phyloP scores from a whole-genome alignment of 2,329 filamentous ascomycete genomes.

The Grosmannia clavigera region DNA sequence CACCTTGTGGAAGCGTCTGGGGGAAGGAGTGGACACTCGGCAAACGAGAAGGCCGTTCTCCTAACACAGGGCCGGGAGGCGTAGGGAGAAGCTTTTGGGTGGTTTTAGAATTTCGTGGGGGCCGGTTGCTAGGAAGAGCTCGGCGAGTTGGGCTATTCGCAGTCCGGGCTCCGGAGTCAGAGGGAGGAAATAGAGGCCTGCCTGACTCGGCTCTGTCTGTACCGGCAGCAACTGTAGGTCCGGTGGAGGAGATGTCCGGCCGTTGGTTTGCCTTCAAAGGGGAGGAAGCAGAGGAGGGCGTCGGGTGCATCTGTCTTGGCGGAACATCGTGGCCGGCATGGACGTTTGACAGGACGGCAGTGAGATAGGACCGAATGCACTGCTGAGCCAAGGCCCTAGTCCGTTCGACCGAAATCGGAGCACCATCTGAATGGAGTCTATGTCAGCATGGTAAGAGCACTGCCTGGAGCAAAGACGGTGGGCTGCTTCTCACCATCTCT shows the following conservation, averaged over 20 bases:
- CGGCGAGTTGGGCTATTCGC: neutral
- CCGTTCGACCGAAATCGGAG: slow-evolving; percentile 43
- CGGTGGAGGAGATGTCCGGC: neutral
- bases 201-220: neutral
- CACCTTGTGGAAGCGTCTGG: neutral
- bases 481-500: neutral
- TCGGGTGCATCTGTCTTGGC: neutral
- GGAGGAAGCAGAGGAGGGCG: neutral
- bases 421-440: neutral
- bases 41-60: neutral
- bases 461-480: neutral
- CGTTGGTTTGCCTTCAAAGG: neutral
- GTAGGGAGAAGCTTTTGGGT: neutral
- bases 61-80: too few species aligned
- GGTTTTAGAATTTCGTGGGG: neutral
- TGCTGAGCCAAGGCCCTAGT: slow-evolving; percentile 38
- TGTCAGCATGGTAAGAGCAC: neutral
- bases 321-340: neutral
- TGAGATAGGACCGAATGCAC: slow-evolving; percentile 27
- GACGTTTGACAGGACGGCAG: slow-evolving; percentile 3
- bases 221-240: neutral
- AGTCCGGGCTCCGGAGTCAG: neutral
- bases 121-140: neutral
- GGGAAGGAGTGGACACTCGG: slow-evolving; percentile 9
- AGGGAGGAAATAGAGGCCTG: neutral